A percentile compares a stretch with the other conserved stretches of the same genome.
Conservation (phyloP, 2,329 filamentous ascomycete species). For the Paracamarosporium sp. region DNA sequence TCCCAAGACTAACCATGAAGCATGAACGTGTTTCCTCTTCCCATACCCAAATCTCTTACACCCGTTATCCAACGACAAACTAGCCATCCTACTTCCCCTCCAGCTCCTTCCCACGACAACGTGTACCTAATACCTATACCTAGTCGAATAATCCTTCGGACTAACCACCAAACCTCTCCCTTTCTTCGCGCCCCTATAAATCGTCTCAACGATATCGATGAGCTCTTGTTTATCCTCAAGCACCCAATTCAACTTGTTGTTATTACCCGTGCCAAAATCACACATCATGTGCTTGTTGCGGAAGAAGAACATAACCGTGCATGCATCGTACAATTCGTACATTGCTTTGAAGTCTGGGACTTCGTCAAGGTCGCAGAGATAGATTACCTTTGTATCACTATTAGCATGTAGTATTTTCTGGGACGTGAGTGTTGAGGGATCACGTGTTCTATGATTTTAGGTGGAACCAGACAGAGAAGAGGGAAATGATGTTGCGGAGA, state of each 20-base stretch:
- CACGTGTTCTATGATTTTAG: background rate
- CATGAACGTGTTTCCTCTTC: background rate
- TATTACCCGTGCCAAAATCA: conserved; percentile 95
- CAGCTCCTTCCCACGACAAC: no score
- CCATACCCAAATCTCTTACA: no score
- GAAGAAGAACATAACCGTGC: conserved; percentile 98
- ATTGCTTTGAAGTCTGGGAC: conserved; percentile 79
- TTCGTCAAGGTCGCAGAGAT: conserved; percentile 82
- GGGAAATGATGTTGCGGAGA: background rate
- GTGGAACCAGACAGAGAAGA: background rate
- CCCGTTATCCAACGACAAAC: background rate
- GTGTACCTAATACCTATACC: conserved; percentile 71
- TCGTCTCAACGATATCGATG: conserved; percentile 97
- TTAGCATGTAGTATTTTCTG: background rate
- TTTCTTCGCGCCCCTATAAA: conserved; percentile 98
- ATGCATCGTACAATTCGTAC: conserved; percentile 90
- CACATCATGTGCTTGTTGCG: conserved; percentile 99
- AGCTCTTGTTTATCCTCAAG: conserved; percentile 97
- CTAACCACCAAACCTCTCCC: conserved; percentile 94
- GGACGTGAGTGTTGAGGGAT: no score
- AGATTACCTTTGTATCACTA: conserved; percentile 68
- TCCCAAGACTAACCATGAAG: background rate
- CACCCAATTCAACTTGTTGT: conserved; percentile 98
- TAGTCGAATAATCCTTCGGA: conserved; percentile 81
- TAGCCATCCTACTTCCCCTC: background rate